phyloP scores from a whole-genome alignment of 169 alveolate species.

The Besnoitia besnoiti region DNA sequence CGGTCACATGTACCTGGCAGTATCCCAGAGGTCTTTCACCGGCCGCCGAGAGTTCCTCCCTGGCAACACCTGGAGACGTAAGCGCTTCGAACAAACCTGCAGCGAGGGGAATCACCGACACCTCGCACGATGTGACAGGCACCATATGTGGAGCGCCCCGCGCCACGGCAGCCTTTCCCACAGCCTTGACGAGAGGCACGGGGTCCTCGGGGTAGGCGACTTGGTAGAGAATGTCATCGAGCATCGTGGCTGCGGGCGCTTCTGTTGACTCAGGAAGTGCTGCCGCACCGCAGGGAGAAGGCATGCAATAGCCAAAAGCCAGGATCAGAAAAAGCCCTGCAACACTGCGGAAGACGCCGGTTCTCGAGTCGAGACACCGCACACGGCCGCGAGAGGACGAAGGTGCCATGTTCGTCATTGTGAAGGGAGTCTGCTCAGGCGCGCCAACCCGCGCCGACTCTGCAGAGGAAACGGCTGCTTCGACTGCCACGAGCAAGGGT shows the following conservation, averaged over 20 bases:
- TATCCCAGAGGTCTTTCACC: neutral
- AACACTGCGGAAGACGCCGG: no score
- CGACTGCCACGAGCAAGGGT: no score
- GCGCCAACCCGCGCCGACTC: no score
- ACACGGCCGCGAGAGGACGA: no score
- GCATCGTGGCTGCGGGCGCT: neutral
- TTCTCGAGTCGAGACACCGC: no score
- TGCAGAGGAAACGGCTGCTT: no score
- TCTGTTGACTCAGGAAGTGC: neutral
- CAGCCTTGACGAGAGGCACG: neutral
- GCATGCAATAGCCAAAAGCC: no score
- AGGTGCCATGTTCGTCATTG: no score
- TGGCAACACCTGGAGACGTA: neutral
- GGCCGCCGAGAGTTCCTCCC: neutral
- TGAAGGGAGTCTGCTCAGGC: no score
- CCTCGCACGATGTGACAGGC: neutral
- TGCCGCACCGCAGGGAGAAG: neutral
- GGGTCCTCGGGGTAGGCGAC: neutral
- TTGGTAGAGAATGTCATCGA: neutral
- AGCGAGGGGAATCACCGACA: neutral
- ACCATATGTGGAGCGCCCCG: constrained; percentile 5
- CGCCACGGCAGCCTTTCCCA: neutral
- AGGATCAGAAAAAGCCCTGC: no score
- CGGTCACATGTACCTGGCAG: neutral
- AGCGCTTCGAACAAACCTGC: neutral